These are phyloP conservation scores for Ophiostoma ulmi DNA, from an alignment of 2,329 filamentous ascomycete genomes.

Conservation along the genomic window DNA sequence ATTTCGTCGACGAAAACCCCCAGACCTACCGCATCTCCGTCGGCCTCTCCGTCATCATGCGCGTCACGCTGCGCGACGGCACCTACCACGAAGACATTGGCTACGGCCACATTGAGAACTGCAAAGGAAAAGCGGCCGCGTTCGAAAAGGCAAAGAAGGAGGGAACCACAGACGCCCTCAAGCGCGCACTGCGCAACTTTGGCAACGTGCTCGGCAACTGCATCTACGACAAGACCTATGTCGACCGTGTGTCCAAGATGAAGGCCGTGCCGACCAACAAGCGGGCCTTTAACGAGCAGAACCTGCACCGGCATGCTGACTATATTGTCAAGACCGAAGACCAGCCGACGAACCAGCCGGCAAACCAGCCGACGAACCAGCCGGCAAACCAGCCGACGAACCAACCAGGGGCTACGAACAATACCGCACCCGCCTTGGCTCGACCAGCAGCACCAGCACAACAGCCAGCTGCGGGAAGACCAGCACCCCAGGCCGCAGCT, in stretches of 20 bases:
- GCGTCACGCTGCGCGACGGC: slow-evolving; percentile 84
- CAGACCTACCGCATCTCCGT: slow-evolving; percentile 74
- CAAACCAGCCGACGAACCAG: neutral
- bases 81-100: slow-evolving; percentile 98
- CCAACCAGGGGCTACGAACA: neutral
- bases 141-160: slow-evolving; percentile 99
- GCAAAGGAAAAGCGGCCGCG: slow-evolving; percentile 86
- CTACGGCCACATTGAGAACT: slow-evolving; percentile 95
- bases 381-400: slow-evolving; percentile 15
- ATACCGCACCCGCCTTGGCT: neutral
- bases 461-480: neutral
- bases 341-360: slow-evolving; percentile 25
- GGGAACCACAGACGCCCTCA: slow-evolving; percentile 89
- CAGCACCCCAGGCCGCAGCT: neutral
- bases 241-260: slow-evolving; percentile 83
- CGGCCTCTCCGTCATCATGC: slow-evolving; percentile 82
- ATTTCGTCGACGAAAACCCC: slow-evolving; percentile 86
- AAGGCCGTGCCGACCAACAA: slow-evolving; percentile 62
- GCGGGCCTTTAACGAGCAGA: slow-evolving; percentile 67
- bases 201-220: slow-evolving; percentile 98
- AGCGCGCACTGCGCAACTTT: slow-evolving; percentile 83
- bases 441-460: slow-evolving; percentile 9
- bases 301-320: slow-evolving; percentile 75
- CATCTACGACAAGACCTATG: slow-evolving; percentile 93
- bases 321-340: slow-evolving; percentile 58